Evolutionary conservation across 1,284 basidiomycete species (phyloP).

Genomic region (Clitocybe nebularis): DNA sequence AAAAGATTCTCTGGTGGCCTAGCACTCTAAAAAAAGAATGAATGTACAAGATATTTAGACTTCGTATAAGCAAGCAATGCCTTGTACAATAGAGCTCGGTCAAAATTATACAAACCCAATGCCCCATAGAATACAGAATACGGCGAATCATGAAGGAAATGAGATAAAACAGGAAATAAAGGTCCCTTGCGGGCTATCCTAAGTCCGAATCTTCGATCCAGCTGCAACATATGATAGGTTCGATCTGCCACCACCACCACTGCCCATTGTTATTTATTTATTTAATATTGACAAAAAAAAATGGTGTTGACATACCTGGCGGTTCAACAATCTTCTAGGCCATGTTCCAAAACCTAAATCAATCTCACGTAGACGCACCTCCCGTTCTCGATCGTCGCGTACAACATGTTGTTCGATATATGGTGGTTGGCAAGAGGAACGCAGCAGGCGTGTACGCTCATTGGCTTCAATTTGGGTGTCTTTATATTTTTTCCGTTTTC

Average conservation of each 20-base stretch:
- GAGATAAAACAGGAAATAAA: not conserved
- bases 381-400: slow-evolving; percentile 24
- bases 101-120: slow-evolving; percentile 4
- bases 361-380: slow-evolving; percentile 33
- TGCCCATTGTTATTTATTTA: slow-evolving; percentile 24
- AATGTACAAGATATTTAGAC: not conserved
- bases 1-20: not conserved
- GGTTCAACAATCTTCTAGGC: slow-evolving; percentile 63
- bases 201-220: slow-evolving; percentile 38
- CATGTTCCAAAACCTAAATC: slow-evolving; percentile 58
- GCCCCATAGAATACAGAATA: not conserved
- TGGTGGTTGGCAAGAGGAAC: slow-evolving; percentile 9
- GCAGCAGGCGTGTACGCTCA: slow-evolving; percentile 19
- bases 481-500: slow-evolving; percentile 8
- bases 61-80: not conserved
- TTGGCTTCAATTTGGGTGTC: slow-evolving; percentile 4
- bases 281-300: slow-evolving; percentile 9
- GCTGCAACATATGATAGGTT: slow-evolving; percentile 57
- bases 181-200: slow-evolving; percentile 25
- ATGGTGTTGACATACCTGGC: slow-evolving; percentile 48
- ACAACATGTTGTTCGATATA: slow-evolving; percentile 9
- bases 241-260: slow-evolving; percentile 80
- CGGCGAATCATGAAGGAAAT: not conserved
- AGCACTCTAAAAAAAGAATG: not conserved
- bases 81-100: not conserved